Evolutionary conservation across 2,329 filamentous ascomycete species (phyloP), one percentile per base, ranked within the genome.

Genomic region (Metarhizium rileyi): DNA sequence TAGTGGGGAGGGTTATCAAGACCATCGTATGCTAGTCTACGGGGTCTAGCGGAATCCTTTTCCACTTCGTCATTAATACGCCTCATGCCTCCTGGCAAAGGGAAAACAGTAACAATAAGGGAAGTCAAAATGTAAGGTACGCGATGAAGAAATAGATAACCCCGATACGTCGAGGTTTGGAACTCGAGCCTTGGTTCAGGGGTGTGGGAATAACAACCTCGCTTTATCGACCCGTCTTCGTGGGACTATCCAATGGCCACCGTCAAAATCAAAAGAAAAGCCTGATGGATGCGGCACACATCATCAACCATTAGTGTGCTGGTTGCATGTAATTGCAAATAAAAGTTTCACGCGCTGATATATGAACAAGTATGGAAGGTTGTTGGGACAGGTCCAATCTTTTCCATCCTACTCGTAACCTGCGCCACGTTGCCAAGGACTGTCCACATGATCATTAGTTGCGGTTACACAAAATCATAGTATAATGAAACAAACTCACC

Each of bases 351-450:
- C 41, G 23, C 26, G 46, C 46, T 33, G 46, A 20, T 25, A 45
- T 3, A 9, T 30, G 20, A 30, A 27, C 22, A n/a, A 25, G 4
- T 33, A 26, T 35, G 18, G 25, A 47, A 12, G 20, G n/a, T 10
- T 23, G n/a, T 18, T 10, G 12, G 2, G 35, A 9, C 23, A 30
- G 5, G 12, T 33, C 14, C 7, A n/a, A n/a, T 18, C n/a, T 14
- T 26, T 14, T 14, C 28, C 4, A 5, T 20, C 26, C 12, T 70
- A 64, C 20, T 72, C 70, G 55, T 72, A 72, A 38, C 70, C 70
- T 43, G 70, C 70, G 52, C 70, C 70, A 52, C 70, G 70, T 56
- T 72, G 70, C 70, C 70, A 72, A 25, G 70, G 70, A 57, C 70
- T 72, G 44, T 50, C 25, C 36, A 18, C 18, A 12, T n/a, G 49